Conservation (phyloP, 257 asterid species). For the Henckelia pumila region DNA sequence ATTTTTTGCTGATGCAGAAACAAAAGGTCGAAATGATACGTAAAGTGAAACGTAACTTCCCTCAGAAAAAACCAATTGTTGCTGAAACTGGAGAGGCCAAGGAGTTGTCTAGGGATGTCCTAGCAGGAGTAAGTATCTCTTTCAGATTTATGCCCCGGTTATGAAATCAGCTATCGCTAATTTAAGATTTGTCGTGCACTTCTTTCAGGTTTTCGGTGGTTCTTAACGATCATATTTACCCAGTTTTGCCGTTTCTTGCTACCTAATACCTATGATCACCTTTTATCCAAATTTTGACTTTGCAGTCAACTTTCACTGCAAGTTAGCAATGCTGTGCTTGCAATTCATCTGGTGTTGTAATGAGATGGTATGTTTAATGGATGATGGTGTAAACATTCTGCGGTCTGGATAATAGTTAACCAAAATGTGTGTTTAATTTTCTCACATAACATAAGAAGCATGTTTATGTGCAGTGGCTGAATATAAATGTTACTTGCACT, state of each 20-base stretch:
- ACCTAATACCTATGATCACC: neutral
- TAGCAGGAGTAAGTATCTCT: constrained; percentile 59
- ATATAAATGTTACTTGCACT: too few relatives aligned
- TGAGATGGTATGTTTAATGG: neutral
- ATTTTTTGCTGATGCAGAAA: constrained; percentile 46
- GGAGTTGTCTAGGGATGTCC: constrained; percentile 56
- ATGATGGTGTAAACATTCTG: too few relatives aligned
- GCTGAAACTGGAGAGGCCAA: constrained; percentile 38
- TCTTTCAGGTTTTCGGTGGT: constrained; percentile 60
- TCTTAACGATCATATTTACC: constrained; percentile 25
- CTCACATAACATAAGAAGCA: too few relatives aligned
- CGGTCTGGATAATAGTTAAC: too few relatives aligned
- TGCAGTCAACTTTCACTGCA: neutral
- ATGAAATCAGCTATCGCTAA: constrained; percentile 16
- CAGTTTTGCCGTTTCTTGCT: neutral
- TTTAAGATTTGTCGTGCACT: neutral
- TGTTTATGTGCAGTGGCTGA: too few relatives aligned
- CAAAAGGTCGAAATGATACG: constrained; percentile 58
- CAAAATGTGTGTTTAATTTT: too few relatives aligned
- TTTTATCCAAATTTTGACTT: constrained; percentile 11
- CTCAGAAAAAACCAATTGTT: constrained; percentile 59
- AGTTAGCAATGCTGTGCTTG: neutral
- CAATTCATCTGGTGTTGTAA: neutral
- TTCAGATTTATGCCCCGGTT: constrained; percentile 1
- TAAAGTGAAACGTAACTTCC: constrained; percentile 54